phyloP scores from a whole-genome alignment of 2,329 filamentous ascomycete genomes.

The Penicillium griseofulvum region DNA sequence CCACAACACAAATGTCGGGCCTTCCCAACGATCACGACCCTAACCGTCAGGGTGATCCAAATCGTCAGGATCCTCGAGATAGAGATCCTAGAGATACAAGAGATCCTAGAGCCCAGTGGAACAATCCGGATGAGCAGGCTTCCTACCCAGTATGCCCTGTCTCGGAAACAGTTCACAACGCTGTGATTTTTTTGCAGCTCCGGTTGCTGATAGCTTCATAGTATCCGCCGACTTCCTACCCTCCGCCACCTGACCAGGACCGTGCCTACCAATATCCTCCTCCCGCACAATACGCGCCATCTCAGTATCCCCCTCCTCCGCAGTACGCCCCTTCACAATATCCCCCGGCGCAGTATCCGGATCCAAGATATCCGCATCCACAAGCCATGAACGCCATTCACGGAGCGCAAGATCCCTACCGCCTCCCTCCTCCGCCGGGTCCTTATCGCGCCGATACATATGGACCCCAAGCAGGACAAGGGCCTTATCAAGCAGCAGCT shows the following conservation, averaged over 20 bases:
- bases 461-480: conserved; percentile 37
- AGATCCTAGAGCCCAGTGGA: conserved; percentile 46
- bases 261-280: conserved; percentile 35
- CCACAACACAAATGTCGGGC: conserved; percentile 39
- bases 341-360: conserved; percentile 28
- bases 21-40: conserved; percentile 42
- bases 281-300: conserved; percentile 36
- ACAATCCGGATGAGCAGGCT: conserved; percentile 40
- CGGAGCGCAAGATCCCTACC: conserved; percentile 44
- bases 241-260: conserved; percentile 29
- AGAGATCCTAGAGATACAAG: conserved; percentile 18
- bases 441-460: conserved; percentile 46
- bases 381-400: conserved; percentile 45
- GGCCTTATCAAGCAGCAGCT: conserved; percentile 46
- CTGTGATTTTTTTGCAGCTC: neutral
- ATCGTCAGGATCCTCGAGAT: conserved; percentile 39
- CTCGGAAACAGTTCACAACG: neutral
- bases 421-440: conserved; percentile 44
- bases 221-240: conserved; percentile 36
- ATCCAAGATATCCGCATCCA: conserved; percentile 37
- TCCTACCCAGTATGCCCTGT: conserved; percentile 38
- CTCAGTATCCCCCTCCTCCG: conserved; percentile 24
- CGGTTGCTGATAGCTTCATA: conserved; percentile 12
- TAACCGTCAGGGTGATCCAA: conserved; percentile 36
- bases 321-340: conserved; percentile 34